Evolutionary conservation across 208 protist genomes (phyloP), one percentile per base, ranked within the genome.

Genomic region (Endotrypanum monterogeii): DNA sequence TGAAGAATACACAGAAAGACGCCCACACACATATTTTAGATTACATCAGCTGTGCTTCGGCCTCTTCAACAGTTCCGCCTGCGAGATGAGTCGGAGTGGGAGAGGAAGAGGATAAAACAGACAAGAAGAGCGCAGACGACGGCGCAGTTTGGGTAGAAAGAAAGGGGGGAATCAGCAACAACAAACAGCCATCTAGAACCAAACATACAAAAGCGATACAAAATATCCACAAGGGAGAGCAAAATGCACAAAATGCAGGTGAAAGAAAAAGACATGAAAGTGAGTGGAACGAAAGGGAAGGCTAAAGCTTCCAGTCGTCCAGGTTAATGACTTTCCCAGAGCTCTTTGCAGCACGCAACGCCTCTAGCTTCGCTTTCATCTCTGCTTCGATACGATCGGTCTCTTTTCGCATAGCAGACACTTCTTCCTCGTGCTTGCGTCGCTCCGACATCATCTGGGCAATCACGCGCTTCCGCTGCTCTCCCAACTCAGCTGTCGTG

Each of bases 361-460:
- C 90, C 60, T 96, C 90, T n/a, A 96, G 82, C 51, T 94, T 96
- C n/a, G 89, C 86, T 46, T 80, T 83, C 92, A 96, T 96, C 71
- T 93, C 92, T 6, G 88, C 87, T 67, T 94, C 92, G 56, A 96
- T 96, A 54, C 88, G 83, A 69, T 96, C 92, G 18, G 92, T 94
- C 69, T 96, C 89, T 16, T 75, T 79, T 54, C 92, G 86, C 92
- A 94, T 96, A 30, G 83, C 88, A 3, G 85, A 85, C 57, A 94
- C 80, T 52, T 93, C 88, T 50, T 90, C 84, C 78, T 90, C 82
- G 58, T 96, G 92, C 18, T 74, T 78, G 69, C 83, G 68, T 32
- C 89, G 78, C 70, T 94, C 92, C 56, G 83, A 55, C 77, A 85
- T 65, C 83, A 92, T 83, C 41, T 83, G 79, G 28, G 89, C 74